Conservation (phyloP, 1,284 basidiomycete species). For the Trametes polyzona region DNA sequence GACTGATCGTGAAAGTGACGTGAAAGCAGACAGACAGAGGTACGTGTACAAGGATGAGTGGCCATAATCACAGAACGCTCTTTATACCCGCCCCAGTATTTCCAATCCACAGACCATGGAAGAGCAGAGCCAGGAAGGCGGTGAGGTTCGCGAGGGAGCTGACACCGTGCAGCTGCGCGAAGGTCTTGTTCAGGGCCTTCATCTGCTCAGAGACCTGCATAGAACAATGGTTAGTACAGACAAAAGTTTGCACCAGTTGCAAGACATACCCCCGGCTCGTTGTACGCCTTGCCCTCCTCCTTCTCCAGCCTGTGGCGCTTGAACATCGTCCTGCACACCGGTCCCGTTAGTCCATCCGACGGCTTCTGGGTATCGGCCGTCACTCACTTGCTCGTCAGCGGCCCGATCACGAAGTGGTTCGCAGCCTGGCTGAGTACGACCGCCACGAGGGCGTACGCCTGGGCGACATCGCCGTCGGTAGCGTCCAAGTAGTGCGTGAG, state of each 20-base stretch:
- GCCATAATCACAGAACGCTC: constrained; percentile 13
- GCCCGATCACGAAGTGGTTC: constrained; percentile 66
- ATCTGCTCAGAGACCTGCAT: constrained; percentile 68
- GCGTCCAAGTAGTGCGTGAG: constrained; percentile 53
- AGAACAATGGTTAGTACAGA: not conserved
- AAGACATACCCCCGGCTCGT: constrained; percentile 59
- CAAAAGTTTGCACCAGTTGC: not conserved
- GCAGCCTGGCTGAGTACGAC: constrained; percentile 54
- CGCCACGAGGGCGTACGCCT: constrained; percentile 64
- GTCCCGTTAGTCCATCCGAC: constrained; percentile 35
- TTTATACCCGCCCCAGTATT: constrained; percentile 46
- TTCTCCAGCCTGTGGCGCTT: constrained; percentile 75
- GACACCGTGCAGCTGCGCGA: constrained; percentile 68
- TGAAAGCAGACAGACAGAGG: not conserved
- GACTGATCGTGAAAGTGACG: not conserved
- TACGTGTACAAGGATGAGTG: not conserved
- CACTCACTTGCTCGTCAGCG: constrained; percentile 67
- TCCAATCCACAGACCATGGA: constrained; percentile 77
- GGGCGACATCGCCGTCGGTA: constrained; percentile 63
- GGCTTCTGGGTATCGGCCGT: not conserved
- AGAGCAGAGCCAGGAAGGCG: constrained; percentile 62
- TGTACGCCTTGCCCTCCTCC: constrained; percentile 70
- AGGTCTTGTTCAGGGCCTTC: constrained; percentile 68
- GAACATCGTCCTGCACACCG: constrained; percentile 62
- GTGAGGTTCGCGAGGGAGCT: constrained; percentile 69